These are phyloP conservation scores for Colletotrichum kahawae DNA, from an alignment of 2,329 filamentous ascomycete genomes.

Conservation along the genomic window DNA sequence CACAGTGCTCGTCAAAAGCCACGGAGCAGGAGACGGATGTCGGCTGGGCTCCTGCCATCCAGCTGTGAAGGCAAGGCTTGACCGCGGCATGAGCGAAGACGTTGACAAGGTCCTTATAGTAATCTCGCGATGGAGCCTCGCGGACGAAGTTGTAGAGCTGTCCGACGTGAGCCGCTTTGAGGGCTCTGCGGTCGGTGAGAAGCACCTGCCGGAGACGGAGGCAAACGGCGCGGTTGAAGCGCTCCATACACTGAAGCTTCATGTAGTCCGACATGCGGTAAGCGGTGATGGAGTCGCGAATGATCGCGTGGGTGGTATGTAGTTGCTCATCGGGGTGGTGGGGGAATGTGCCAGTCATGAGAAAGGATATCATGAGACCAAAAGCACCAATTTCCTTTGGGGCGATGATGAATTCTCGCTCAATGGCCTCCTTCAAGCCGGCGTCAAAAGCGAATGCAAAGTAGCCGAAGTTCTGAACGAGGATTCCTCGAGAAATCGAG, in stretches of 20 bases:
- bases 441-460: background rate
- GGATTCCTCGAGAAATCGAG: background rate
- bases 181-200: background rate
- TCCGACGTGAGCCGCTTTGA: background rate
- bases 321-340: background rate
- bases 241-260: background rate
- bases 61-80: constrained; percentile 3
- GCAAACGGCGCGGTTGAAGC: background rate
- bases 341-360: background rate
- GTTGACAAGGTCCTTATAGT: background rate
- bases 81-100: constrained; percentile 5
- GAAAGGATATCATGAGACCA: background rate
- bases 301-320: background rate
- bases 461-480: background rate
- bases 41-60: background rate
- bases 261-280: background rate
- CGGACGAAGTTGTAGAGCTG: background rate
- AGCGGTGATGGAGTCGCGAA: background rate
- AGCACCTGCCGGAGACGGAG: constrained; percentile 9
- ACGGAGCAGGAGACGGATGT: background rate
- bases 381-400: background rate
- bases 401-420: background rate
- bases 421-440: background rate
- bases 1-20: background rate
- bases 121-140: background rate